Conservation (phyloP, 257 asterid genomes). For the Paraleonurus japonicus region DNA sequence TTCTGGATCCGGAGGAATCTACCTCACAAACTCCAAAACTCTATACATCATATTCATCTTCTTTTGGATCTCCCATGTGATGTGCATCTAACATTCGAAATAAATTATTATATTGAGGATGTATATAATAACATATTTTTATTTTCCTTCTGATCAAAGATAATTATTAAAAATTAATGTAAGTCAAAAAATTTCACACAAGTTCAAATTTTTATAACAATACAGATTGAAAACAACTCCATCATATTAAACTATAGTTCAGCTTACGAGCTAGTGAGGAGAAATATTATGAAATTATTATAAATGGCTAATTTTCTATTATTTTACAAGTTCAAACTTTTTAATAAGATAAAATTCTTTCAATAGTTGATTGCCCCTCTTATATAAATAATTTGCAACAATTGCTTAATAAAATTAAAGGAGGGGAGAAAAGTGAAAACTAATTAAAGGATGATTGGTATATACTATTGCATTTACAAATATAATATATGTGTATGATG, state of each 20-base stretch:
- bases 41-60: constrained; percentile 16
- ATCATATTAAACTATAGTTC: no score
- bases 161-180: no score
- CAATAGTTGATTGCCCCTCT: background rate
- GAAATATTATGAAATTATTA: no score
- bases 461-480: background rate
- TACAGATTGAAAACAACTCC: no score
- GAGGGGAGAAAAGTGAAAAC: background rate
- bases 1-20: constrained; percentile 28
- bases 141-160: background rate
- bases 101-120: no score
- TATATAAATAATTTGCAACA: background rate
- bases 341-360: no score
- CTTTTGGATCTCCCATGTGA: constrained; percentile 31
- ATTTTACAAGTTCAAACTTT: no score
- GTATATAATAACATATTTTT: no score
- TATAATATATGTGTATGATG: background rate
- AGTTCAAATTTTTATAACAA: no score
- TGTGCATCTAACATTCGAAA: background rate
- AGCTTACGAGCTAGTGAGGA: no score
- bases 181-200: no score
- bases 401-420: background rate
- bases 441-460: background rate
- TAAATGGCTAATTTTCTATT: no score
- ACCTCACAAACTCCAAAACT: constrained; percentile 21